Conservation (phyloP, 2,329 filamentous ascomycete genomes). For the Blastomyces emzantsi region DNA sequence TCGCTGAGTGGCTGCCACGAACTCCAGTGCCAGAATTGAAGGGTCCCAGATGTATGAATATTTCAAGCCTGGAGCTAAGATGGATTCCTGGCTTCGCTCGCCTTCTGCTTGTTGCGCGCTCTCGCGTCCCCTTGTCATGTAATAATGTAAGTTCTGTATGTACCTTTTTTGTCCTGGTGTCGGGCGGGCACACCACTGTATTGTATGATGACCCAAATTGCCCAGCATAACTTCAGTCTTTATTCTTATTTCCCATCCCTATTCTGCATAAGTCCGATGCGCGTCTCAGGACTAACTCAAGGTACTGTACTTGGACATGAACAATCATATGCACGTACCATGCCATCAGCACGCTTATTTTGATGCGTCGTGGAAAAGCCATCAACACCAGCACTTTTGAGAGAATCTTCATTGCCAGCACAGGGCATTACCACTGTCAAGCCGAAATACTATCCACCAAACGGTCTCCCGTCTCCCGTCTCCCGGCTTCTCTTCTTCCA, state of each 20-base stretch:
- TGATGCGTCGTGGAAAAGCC: not conserved
- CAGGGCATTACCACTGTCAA: not conserved
- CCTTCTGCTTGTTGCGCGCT: not conserved
- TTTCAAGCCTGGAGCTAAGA: not conserved
- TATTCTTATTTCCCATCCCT: not conserved
- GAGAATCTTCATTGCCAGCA: not conserved
- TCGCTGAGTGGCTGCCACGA: conserved; percentile 8
- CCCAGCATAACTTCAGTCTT: not conserved
- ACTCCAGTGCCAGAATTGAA: conserved; percentile 1
- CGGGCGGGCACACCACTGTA: not conserved
- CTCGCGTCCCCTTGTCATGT: not conserved
- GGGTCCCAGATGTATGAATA: too few relatives aligned
- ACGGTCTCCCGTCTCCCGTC: too few relatives aligned
- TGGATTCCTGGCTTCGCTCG: not conserved
- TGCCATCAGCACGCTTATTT: not conserved
- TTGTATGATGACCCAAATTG: not conserved
- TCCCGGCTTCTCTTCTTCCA: too few relatives aligned
- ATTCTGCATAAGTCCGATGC: conserved; percentile 5
- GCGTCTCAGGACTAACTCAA: not conserved
- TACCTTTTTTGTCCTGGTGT: not conserved
- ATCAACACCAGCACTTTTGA: not conserved
- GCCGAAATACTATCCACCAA: not conserved
- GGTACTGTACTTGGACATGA: not conserved
- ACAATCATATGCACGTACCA: not conserved
- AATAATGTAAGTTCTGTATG: too few relatives aligned